A percentile compares a stretch with the other conserved stretches of the same genome.
phyloP scores from a whole-genome alignment of 345 rosid species.

The Populus euphratica region DNA sequence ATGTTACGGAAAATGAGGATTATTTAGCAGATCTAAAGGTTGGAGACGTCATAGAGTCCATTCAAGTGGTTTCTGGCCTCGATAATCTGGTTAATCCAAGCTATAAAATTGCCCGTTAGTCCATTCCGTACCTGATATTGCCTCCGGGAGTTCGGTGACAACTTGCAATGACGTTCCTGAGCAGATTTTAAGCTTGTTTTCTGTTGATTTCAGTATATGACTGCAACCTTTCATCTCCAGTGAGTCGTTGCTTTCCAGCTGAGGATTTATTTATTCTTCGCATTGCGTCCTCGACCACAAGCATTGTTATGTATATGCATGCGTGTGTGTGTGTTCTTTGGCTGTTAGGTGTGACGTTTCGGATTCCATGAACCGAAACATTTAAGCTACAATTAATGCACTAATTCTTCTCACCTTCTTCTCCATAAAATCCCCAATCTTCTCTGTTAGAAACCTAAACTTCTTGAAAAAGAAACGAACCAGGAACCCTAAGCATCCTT shows the following conservation, averaged over 20 bases:
- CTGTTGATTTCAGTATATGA: not conserved
- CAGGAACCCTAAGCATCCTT: no score
- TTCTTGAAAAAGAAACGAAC: no score
- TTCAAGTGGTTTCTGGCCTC: constrained; percentile 86
- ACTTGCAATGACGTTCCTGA: not conserved
- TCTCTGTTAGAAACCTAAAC: no score
- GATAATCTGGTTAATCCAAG: constrained; percentile 93
- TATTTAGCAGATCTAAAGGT: constrained; percentile 92
- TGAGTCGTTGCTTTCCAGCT: not conserved
- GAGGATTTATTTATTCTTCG: not conserved
- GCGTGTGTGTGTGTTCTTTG: no score
- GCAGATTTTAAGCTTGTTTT: not conserved
- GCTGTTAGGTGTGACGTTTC: no score
- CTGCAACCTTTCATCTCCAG: not conserved
- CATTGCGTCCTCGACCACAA: not conserved
- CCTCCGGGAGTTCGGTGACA: not conserved
- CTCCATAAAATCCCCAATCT: no score
- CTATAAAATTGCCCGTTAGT: constrained; percentile 86
- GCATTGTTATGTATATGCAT: not conserved
- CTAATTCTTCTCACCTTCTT: no score
- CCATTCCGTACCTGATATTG: not conserved
- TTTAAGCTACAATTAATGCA: no score
- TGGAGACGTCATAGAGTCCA: constrained; percentile 86
- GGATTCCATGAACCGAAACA: no score
- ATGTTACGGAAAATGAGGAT: constrained; percentile 81